Evolutionary conservation across 345 rosid genomes (phyloP).

Genomic region (Ceriops tagal): DNA sequence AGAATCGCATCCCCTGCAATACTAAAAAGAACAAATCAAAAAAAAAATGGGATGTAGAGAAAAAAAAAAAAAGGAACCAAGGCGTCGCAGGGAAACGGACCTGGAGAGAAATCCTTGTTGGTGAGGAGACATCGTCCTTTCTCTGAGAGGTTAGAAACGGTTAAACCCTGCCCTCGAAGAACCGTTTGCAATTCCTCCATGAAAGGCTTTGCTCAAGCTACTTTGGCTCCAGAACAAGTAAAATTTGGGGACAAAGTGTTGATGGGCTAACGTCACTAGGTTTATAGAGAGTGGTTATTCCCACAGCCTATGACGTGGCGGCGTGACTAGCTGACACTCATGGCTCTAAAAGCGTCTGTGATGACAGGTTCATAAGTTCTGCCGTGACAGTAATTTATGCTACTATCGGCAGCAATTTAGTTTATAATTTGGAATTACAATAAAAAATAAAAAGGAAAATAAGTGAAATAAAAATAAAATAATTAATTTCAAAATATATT

Average conservation of each 20-base stretch:
- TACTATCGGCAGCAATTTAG: no score
- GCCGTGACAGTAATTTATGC: not conserved
- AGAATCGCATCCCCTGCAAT: constrained; percentile 68
- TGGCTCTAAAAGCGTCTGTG: not conserved
- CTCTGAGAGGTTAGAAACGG: constrained; percentile 35
- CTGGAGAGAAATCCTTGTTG: constrained; percentile 58
- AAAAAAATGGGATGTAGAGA: not conserved
- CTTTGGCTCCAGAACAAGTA: not conserved
- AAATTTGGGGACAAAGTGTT: not conserved
- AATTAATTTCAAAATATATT: no score
- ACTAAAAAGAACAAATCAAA: not conserved
- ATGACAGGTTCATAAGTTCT: not conserved
- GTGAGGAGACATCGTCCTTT: constrained; percentile 76
- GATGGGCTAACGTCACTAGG: no score
- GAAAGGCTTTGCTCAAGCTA: not conserved
- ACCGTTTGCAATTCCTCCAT: constrained; percentile 58
- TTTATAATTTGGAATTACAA: no score
- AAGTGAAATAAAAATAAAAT: no score
- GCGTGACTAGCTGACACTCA: not conserved
- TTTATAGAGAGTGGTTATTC: no score
- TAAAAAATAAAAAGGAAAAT: no score
- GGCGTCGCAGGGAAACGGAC: constrained; percentile 24
- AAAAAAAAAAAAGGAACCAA: not conserved
- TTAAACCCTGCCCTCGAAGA: constrained; percentile 45
- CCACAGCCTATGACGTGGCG: not conserved